These are phyloP conservation scores for Scutellaria galericulata DNA, from an alignment of 257 asterid genomes.

Conservation along the genomic window DNA sequence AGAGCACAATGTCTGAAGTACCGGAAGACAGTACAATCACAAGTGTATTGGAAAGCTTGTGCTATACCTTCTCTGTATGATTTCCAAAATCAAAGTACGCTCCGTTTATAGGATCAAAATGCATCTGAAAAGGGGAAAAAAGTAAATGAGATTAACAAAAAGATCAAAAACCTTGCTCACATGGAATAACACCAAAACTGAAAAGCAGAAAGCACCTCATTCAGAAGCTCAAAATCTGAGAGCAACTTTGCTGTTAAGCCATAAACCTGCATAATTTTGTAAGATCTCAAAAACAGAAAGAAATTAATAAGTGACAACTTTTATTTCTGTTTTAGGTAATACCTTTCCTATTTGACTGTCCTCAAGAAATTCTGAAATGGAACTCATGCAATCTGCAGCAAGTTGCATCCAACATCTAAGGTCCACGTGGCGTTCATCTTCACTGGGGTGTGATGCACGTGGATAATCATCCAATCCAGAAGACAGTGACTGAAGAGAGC, in stretches of 20 bases:
- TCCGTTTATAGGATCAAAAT: slow-evolving; percentile 69
- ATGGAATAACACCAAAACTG: slow-evolving; percentile 24
- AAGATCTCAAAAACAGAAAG: slow-evolving; percentile 28
- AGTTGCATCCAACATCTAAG: slow-evolving; percentile 99
- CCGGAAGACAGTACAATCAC: background rate
- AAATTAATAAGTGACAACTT: slow-evolving; percentile 8
- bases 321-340: slow-evolving; percentile 6
- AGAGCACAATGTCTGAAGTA: slow-evolving; percentile 8
- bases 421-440: slow-evolving; percentile 94
- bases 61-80: slow-evolving; percentile 86
- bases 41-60: slow-evolving; percentile 25
- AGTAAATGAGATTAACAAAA: slow-evolving; percentile 28
- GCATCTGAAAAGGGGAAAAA: slow-evolving; percentile 62
- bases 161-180: slow-evolving; percentile 24
- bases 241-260: slow-evolving; percentile 67
- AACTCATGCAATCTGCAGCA: slow-evolving; percentile 96
- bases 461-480: slow-evolving; percentile 99
- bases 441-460: slow-evolving; percentile 97
- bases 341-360: slow-evolving; percentile 71
- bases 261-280: slow-evolving; percentile 68
- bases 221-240: slow-evolving; percentile 90
- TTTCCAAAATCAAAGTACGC: slow-evolving; percentile 94
- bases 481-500: slow-evolving; percentile 69
- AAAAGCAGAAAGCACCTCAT: slow-evolving; percentile 56
- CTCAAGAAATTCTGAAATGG: slow-evolving; percentile 75